Evolutionary conservation across 257 asterid species (phyloP), one percentile per base, ranked within the genome.

Genomic region (Nicotiana benthamiana): DNA sequence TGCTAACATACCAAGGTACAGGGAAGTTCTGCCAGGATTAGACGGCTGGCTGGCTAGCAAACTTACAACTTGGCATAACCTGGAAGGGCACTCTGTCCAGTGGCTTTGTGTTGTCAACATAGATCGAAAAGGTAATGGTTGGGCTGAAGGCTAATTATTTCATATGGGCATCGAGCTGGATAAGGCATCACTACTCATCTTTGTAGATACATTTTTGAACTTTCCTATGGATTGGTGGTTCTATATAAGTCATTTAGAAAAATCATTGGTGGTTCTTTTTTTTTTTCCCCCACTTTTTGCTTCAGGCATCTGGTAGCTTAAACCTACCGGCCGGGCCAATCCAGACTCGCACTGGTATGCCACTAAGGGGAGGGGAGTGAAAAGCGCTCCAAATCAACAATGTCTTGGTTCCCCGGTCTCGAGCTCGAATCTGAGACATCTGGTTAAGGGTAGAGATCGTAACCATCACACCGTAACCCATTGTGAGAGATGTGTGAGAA

Each of bases 51-150:
- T 87, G 89, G 86, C 92, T 79, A 75, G 89, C 86, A 91, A 93
- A 89, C 85, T 94, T 78, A 78, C 89, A 80, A 85, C 90, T 51
- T 94, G 98, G 98, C 92, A 93, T 81, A 86, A 86, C 82, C 89
- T 87, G 27, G 97, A 90, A 87, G 98, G 98, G 62, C 89, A 88
- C 86, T 92, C 98, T 48, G 86, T 93, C 80, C 98, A 93, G 87
- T 94, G 98, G 98, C 82, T 94, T 81, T 89, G 94, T 85, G 86
- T 93, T 5, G 87, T 94, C 86, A 90, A 92, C 87, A 84, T 94
- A 65, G 95, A 94, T 81, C 94, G 97, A 77, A 90, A 84, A 89
- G 98, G 98, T 94, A 87, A 18, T 64, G 76, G 22, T 75, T 63
- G 20, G 74, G 11, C 22, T 12, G 24, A 34, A 74, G 40, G 78